These are phyloP conservation scores for Picochlorum sp. DNA, from an alignment of 139 green algal species.

Conservation along the genomic window DNA sequence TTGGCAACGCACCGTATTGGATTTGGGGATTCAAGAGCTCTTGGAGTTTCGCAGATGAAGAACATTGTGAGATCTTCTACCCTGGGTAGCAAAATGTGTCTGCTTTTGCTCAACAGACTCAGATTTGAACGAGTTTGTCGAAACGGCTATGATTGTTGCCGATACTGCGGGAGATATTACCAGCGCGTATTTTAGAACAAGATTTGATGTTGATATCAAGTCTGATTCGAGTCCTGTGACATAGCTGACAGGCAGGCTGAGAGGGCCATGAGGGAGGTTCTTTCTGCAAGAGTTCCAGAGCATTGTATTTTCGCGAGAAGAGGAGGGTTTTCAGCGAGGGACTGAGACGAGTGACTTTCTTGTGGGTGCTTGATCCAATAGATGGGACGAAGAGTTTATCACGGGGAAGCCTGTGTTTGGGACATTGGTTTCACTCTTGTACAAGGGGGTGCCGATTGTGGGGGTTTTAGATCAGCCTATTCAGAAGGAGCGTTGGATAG, in stretches of 20 bases:
- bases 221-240: slow-evolving; percentile 68
- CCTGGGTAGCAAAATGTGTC: too few species aligned
- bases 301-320: slow-evolving; percentile 88
- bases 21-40: too few species aligned
- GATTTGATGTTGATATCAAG: slow-evolving; percentile 70
- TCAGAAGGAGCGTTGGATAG: slow-evolving; percentile 84
- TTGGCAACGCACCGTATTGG: too few species aligned
- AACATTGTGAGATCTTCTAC: too few species aligned
- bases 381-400: slow-evolving; percentile 99
- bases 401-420: slow-evolving; percentile 97
- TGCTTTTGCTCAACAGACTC: neutral
- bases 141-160: slow-evolving; percentile 59
- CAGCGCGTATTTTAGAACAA: slow-evolving; percentile 61
- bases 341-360: slow-evolving; percentile 34
- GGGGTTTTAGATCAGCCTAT: slow-evolving; percentile 96
- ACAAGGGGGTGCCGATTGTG: slow-evolving; percentile 77
- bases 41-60: too few species aligned
- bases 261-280: slow-evolving; percentile 56
- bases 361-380: slow-evolving; percentile 97
- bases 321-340: slow-evolving; percentile 51
- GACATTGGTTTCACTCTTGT: slow-evolving; percentile 86
- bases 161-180: slow-evolving; percentile 65
- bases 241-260: slow-evolving; percentile 75
- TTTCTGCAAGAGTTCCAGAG: slow-evolving; percentile 47
- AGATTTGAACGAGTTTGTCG: slow-evolving; percentile 15